Evolutionary conservation across 805 yeast species (phyloP), one percentile per base, ranked within the genome.

Genomic region (Barnettozyma sp.): DNA sequence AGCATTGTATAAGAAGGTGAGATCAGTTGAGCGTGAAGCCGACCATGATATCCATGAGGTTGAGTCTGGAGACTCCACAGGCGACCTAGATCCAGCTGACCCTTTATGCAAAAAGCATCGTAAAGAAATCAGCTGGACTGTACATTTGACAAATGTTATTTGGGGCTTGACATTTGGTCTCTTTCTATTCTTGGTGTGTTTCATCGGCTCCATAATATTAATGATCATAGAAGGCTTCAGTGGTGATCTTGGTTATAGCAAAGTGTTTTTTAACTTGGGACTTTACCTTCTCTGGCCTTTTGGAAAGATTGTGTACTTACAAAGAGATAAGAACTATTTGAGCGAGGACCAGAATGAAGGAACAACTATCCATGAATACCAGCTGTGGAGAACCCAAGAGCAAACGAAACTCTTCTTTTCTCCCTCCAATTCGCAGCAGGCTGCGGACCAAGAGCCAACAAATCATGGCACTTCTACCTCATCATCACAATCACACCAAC

Each of bases 1-100:
- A 2, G 96, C 97, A 3, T 65, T 92, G 38, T 92, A 92, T 62
- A 92, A 92, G 57, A 92, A 92, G 58, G 72, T 73, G 40, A 77
- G 98, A 51, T 84, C 96, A 4, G 97, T 92, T 22, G 92, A 92
- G 47, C 70, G 78, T 26, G 79, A 85, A 40, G 97, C 97, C 2
- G 94, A 85, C 41, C 82, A 82, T 43, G 98, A 92, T 66, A 85
- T 92, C 46, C 97, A 90, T 58, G 88, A 86, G 31, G 73, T 78
- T 13, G 69, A 39, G 13, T 13, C 30, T 16, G 39, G 34, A 17
- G 36, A 35, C 15, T 33, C 35, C 7, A 19, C 15, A 20, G 35
- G 31, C 17, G 31, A 22, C 6, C 12, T 15, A n/a, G 32, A 17
- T 15, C 27, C 30, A 12, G n/a, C 13, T 5, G 26, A 30, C 17